Conservation (phyloP, 441 rosid genomes). For the Populus trichocarpa region DNA sequence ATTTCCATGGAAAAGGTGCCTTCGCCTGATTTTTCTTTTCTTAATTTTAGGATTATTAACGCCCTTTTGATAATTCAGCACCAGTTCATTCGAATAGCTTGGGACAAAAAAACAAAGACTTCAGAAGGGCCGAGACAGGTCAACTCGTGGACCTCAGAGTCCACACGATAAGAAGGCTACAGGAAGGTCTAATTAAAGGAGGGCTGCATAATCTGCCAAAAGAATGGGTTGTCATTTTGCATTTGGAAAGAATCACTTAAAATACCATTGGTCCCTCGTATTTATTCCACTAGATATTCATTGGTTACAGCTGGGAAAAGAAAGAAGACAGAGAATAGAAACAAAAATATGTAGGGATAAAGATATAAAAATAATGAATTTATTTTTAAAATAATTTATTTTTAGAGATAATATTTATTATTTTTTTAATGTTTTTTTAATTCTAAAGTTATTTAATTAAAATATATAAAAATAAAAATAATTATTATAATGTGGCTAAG, state of each 20-base stretch:
- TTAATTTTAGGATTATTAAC: too few species aligned
- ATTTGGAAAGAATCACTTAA: background rate
- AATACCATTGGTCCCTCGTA: too few species aligned
- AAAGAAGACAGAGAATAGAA: too few species aligned
- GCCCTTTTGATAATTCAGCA: background rate
- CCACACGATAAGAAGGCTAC: background rate
- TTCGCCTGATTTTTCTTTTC: too few species aligned
- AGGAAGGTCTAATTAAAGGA: background rate
- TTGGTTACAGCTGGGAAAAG: too few species aligned
- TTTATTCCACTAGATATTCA: too few species aligned
- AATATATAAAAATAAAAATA: background rate
- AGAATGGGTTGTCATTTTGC: background rate
- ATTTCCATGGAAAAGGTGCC: conserved; percentile 12
- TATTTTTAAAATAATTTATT: background rate
- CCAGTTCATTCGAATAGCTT: background rate
- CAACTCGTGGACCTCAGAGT: background rate
- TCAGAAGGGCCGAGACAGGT: background rate
- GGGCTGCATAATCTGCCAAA: background rate
- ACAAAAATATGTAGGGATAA: too few species aligned
- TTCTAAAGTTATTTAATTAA: too few species aligned
- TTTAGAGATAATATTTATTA: too few species aligned
- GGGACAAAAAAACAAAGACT: background rate
- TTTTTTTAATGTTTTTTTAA: too few species aligned
- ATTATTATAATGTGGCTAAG: background rate
- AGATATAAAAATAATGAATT: too few species aligned